phyloP scores from a whole-genome alignment of 164 flowering plant species.

The Taxillus chinensis region DNA sequence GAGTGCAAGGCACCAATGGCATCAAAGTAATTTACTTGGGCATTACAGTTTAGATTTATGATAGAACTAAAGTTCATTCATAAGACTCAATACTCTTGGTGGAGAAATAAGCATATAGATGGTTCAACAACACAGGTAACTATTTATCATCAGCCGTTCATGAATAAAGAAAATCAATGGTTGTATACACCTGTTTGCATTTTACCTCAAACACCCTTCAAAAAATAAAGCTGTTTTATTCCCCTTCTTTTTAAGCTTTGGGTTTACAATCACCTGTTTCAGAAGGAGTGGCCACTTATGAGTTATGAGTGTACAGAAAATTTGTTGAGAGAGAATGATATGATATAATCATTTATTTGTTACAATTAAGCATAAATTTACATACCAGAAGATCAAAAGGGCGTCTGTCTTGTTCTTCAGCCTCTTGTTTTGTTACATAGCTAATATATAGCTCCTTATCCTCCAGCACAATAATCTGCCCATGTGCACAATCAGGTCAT shows the following conservation, averaged over 20 bases:
- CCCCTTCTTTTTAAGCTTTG: constrained; percentile 62
- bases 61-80: too few relatives aligned
- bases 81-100: too few relatives aligned
- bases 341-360: background rate
- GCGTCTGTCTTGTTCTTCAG: constrained; percentile 54
- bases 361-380: background rate
- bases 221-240: constrained; percentile 68
- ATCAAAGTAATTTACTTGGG: too few relatives aligned
- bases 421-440: constrained; percentile 62
- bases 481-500: background rate
- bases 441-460: constrained; percentile 77
- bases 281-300: constrained; percentile 9
- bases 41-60: too few relatives aligned
- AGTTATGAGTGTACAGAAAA: too few relatives aligned
- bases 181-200: background rate
- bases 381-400: constrained; percentile 93
- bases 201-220: constrained; percentile 89
- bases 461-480: constrained; percentile 89
- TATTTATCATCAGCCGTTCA: too few relatives aligned
- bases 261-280: constrained; percentile 80
- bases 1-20: too few relatives aligned
- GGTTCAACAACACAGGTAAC: too few relatives aligned
- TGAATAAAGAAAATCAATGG: too few relatives aligned
- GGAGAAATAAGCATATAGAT: too few relatives aligned
- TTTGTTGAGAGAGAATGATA: too few relatives aligned